These are phyloP conservation scores for Veloboletus limbatus DNA, from an alignment of 1,284 basidiomycete genomes.

Conservation along the genomic window DNA sequence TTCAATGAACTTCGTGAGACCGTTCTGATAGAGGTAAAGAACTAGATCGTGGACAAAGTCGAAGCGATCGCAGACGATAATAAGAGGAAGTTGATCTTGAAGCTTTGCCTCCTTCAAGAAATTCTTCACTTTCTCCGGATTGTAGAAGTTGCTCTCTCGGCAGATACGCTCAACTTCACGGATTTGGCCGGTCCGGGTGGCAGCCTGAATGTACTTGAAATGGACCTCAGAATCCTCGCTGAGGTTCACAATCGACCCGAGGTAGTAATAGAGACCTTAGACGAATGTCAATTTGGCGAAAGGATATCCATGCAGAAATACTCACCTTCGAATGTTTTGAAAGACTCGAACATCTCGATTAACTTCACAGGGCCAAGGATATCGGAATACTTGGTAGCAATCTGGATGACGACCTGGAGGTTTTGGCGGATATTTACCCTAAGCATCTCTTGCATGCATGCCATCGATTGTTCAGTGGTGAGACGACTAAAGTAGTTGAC, in stretches of 20 bases:
- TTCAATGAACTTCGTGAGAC: slow-evolving; percentile 96
- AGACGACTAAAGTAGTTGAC: slow-evolving; percentile 97
- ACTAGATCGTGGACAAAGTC: slow-evolving; percentile 99
- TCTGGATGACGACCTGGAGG: slow-evolving; percentile 94
- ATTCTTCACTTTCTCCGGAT: slow-evolving; percentile 99
- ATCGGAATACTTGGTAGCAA: slow-evolving; percentile 99
- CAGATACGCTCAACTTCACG: slow-evolving; percentile 99
- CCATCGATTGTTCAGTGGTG: slow-evolving; percentile 98
- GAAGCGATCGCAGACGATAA: slow-evolving; percentile 99
- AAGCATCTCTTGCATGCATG: slow-evolving; percentile 97
- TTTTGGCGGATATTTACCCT: slow-evolving; percentile 97
- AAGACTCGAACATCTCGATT: slow-evolving; percentile 98
- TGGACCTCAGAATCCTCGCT: slow-evolving; percentile 96
- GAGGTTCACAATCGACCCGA: slow-evolving; percentile 96
- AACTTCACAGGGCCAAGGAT: slow-evolving; percentile 96
- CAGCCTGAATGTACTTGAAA: slow-evolving; percentile 99
- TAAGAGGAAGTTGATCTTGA: slow-evolving; percentile 94
- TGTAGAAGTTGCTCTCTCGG: slow-evolving; percentile 96
- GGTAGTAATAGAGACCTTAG: slow-evolving; percentile 93
- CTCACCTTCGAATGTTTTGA: slow-evolving; percentile 93
- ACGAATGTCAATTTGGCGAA: slow-evolving; percentile 1
- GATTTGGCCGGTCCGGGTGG: slow-evolving; percentile 97
- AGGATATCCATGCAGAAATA: neutral
- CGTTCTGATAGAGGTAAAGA: slow-evolving; percentile 98
- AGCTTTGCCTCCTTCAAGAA: slow-evolving; percentile 99